phyloP scores from a whole-genome alignment of 331 rosid genomes.

The Phaseolus coccineus region DNA sequence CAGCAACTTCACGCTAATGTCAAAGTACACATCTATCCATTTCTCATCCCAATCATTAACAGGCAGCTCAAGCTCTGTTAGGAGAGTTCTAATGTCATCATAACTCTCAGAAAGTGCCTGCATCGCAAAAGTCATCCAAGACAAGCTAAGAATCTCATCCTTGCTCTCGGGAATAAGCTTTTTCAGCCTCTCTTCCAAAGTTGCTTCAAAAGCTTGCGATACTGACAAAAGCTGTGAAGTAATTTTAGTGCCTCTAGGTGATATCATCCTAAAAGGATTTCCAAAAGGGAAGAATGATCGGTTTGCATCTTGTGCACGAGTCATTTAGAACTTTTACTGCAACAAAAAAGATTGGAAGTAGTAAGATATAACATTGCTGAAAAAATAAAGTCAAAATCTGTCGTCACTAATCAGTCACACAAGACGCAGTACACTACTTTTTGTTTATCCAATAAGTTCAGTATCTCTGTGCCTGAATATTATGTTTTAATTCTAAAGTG shows the following conservation, averaged over 20 bases:
- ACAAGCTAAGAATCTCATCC: slow-evolving; percentile 72
- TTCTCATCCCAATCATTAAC: slow-evolving; percentile 84
- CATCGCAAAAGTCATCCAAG: slow-evolving; percentile 87
- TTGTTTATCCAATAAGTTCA: not conserved
- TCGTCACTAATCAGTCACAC: not conserved
- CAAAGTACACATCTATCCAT: slow-evolving; percentile 91
- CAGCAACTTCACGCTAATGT: slow-evolving; percentile 87
- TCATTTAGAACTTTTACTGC: slow-evolving; percentile 64
- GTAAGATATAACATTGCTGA: slow-evolving; percentile 28
- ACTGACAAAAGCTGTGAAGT: slow-evolving; percentile 60
- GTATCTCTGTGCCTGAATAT: not conserved
- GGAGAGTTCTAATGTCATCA: slow-evolving; percentile 68
- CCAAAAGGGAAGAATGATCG: slow-evolving; percentile 80
- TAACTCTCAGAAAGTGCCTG: slow-evolving; percentile 76
- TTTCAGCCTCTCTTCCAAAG: slow-evolving; percentile 71
- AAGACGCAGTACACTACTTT: not conserved
- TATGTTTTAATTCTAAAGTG: not conserved
- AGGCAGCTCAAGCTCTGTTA: slow-evolving; percentile 76
- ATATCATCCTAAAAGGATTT: slow-evolving; percentile 78
- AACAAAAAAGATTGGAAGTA: slow-evolving; percentile 23
- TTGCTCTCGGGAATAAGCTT: slow-evolving; percentile 70
- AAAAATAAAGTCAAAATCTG: not conserved
- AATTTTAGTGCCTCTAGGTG: slow-evolving; percentile 64
- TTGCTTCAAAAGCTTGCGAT: slow-evolving; percentile 67
- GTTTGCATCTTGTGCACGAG: slow-evolving; percentile 75